These are phyloP conservation scores for Crucibulum laeve DNA, from an alignment of 768 basidiomycete genomes.

Conservation along the genomic window DNA sequence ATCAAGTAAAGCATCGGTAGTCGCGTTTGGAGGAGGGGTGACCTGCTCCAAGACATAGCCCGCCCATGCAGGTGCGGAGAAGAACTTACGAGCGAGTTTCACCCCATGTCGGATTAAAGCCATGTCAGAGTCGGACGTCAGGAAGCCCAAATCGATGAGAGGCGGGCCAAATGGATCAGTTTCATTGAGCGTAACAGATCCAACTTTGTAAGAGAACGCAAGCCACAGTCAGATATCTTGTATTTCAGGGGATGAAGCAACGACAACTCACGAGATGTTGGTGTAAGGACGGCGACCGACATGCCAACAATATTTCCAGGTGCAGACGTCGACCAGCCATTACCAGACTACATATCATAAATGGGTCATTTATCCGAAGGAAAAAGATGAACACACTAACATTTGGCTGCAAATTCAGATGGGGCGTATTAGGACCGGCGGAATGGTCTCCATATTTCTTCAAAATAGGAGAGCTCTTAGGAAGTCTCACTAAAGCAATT, in stretches of 20 bases:
- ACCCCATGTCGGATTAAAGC: conserved; percentile 14
- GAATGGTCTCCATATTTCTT: conserved; percentile 6
- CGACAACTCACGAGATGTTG: background rate
- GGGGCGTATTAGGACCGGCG: conserved; percentile 8
- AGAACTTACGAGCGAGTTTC: conserved; percentile 11
- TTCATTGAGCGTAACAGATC: conserved; percentile 26
- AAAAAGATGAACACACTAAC: conserved; percentile 2
- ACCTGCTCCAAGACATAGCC: conserved; percentile 14
- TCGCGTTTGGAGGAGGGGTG: conserved; percentile 7
- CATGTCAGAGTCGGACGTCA: conserved; percentile 21
- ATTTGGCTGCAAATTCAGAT: conserved; percentile 3
- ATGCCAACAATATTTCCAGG: background rate
- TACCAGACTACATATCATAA: background rate
- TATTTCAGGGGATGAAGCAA: background rate
- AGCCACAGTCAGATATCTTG: background rate
- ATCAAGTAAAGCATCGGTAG: conserved; percentile 16
- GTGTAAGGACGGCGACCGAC: conserved; percentile 1
- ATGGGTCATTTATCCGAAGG: background rate
- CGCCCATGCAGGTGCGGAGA: conserved; percentile 13
- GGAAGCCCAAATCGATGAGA: conserved; percentile 41
- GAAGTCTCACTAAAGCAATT: conserved; percentile 5
- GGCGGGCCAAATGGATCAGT: conserved; percentile 37
- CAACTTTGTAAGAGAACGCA: conserved; percentile 12
- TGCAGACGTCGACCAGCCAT: background rate
- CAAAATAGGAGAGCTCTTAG: conserved; percentile 2